Evolutionary conservation across 352 stramenopile species (phyloP).

Genomic region (Elongisporangium undulatum): DNA sequence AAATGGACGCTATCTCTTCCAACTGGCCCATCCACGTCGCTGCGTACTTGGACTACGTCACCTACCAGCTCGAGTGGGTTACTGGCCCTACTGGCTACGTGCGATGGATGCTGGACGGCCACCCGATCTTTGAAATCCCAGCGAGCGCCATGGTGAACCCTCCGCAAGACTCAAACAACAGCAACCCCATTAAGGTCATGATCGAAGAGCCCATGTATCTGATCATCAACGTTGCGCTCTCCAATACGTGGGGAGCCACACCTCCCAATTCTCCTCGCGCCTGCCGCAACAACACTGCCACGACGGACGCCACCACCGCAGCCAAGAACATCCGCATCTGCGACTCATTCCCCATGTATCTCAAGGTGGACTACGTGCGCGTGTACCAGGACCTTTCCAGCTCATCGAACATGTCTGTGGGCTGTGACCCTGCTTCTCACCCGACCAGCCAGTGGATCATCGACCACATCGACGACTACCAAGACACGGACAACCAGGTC

Average conservation of each 20-base stretch:
- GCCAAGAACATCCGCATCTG: slow-evolving; percentile 26
- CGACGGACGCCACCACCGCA: slow-evolving; percentile 24
- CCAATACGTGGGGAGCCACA: slow-evolving; percentile 65
- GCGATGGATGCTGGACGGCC: slow-evolving; percentile 67
- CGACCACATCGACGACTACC: slow-evolving; percentile 50
- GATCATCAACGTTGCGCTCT: slow-evolving; percentile 90
- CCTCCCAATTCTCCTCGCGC: slow-evolving; percentile 27
- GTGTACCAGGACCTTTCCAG: slow-evolving; percentile 29
- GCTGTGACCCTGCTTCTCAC: slow-evolving; percentile 44
- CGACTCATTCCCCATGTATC: slow-evolving; percentile 57
- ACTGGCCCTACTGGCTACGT: slow-evolving; percentile 39
- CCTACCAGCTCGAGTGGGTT: slow-evolving; percentile 56
- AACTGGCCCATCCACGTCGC: slow-evolving; percentile 76
- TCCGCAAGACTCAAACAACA: slow-evolving; percentile 34
- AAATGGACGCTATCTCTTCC: slow-evolving; percentile 90
- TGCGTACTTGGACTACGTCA: slow-evolving; percentile 75
- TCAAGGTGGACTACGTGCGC: slow-evolving; percentile 77
- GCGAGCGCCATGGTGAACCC: slow-evolving; percentile 42
- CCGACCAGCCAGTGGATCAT: slow-evolving; percentile 60
- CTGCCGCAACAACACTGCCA: slow-evolving; percentile 37
- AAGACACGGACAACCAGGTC: slow-evolving; percentile 37
- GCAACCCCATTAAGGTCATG: slow-evolving; percentile 82
- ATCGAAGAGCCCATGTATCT: slow-evolving; percentile 90
- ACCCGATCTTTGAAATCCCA: slow-evolving; percentile 86
- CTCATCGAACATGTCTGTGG: slow-evolving; percentile 30